Percentiles rank a stretch among this genome's conserved stretches.
Conservation (phyloP, 768 basidiomycete species). For the Myochromella boudieri region DNA sequence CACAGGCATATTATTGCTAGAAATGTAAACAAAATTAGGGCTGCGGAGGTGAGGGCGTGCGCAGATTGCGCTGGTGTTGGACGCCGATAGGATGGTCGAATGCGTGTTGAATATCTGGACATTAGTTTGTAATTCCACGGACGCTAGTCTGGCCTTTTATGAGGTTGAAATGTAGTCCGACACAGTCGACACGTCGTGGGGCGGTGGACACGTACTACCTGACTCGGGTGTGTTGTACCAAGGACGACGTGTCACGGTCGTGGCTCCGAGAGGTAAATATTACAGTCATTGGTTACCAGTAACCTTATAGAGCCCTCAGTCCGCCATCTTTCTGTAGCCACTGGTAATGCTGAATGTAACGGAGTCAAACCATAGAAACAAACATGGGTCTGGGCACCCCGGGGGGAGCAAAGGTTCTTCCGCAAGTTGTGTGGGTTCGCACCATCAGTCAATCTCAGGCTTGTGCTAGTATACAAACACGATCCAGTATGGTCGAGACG, state of each 20-base stretch:
- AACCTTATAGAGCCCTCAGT: no score
- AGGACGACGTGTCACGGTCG: conserved; percentile 8
- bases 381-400: no score
- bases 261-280: not conserved
- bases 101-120: conserved; percentile 14
- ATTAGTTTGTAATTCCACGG: not conserved
- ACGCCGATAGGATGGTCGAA: conserved; percentile 8
- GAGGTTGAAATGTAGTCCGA: not conserved
- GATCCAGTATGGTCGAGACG: no score
- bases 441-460: no score
- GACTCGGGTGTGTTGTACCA: not conserved
- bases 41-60: conserved; percentile 37
- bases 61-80: conserved; percentile 13
- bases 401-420: no score
- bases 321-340: no score
- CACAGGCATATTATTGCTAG: conserved; percentile 66
- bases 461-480: no score
- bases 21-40: conserved; percentile 48
- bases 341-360: no score
- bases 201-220: not conserved
- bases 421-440: no score
- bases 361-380: no score
- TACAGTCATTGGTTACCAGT: no score
- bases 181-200: conserved; percentile 5
- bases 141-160: not conserved